These are phyloP conservation scores for Nemania sp. DNA, from an alignment of 2,329 filamentous ascomycete genomes.

Conservation along the genomic window DNA sequence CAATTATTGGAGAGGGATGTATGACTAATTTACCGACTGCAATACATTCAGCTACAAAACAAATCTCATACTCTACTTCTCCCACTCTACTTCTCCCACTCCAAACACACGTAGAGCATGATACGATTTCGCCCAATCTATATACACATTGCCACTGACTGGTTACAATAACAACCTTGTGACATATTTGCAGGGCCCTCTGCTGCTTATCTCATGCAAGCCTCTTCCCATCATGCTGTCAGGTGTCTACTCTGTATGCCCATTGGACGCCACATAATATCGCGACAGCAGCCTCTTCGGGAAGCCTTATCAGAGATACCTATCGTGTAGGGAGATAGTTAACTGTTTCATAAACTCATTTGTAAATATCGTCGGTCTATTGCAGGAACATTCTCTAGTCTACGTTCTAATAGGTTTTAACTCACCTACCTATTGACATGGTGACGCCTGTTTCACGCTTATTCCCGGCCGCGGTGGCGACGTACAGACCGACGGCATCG, in stretches of 20 bases:
- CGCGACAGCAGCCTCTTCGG: conserved; percentile 8
- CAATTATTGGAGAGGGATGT: not conserved
- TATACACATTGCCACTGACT: not conserved
- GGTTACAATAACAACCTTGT: not conserved
- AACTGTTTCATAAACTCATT: not conserved
- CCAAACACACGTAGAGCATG: not conserved
- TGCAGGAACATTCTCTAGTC: not conserved
- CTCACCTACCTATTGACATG: not conserved
- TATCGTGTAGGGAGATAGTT: not conserved
- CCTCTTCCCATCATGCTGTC: not conserved
- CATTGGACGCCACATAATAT: conserved; percentile 36
- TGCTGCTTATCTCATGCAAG: conserved; percentile 19
- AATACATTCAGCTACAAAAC: not conserved
- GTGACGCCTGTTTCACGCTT: conserved; percentile 1
- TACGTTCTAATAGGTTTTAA: not conserved
- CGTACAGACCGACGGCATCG: conserved; percentile 6
- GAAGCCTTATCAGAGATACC: conserved; percentile 25
- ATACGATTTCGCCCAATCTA: not conserved
- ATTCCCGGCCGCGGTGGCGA: not conserved
- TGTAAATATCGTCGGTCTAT: not conserved
- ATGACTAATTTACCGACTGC: not conserved
- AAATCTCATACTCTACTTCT: not conserved
- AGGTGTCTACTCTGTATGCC: conserved; percentile 4
- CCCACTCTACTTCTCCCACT: too few species aligned
- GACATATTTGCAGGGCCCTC: not conserved